Conservation (phyloP, 306 rosid species). For the Fagus crenata region DNA sequence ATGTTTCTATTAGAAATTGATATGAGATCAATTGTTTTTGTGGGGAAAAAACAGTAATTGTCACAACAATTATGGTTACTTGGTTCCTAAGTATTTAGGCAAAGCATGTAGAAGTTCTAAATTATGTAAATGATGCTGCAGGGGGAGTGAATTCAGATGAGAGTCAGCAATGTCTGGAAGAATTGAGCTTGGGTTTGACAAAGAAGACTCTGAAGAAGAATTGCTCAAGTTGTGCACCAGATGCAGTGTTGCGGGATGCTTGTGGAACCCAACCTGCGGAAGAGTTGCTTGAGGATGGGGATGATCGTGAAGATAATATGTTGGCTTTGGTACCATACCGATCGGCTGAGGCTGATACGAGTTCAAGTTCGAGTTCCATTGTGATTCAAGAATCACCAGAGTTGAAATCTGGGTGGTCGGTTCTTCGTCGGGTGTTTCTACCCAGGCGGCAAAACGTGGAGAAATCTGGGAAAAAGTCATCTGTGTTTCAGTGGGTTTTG, state of each 20-base stretch:
- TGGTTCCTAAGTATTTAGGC: constrained; percentile 1
- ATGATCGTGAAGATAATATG: constrained; percentile 33
- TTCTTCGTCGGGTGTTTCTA: constrained; percentile 58
- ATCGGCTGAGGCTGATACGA: constrained; percentile 17
- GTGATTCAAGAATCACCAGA: constrained; percentile 39
- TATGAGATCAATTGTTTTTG: background rate
- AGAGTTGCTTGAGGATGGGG: constrained; percentile 33
- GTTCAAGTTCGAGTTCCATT: constrained; percentile 33
- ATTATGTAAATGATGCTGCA: constrained; percentile 26
- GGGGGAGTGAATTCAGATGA: constrained; percentile 34
- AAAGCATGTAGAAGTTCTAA: constrained; percentile 21
- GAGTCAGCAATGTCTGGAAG: constrained; percentile 23
- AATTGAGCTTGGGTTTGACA: constrained; percentile 39
- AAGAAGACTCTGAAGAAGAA: constrained; percentile 30
- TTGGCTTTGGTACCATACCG: constrained; percentile 67
- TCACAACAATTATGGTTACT: constrained; percentile 19
- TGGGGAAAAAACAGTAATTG: constrained; percentile 26
- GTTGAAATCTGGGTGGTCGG: constrained; percentile 69
- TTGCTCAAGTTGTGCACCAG: constrained; percentile 38
- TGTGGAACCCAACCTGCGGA: constrained; percentile 30
- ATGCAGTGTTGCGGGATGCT: constrained; percentile 28
- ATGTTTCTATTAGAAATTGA: constrained; percentile 8
- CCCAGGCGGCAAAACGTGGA: constrained; percentile 41
- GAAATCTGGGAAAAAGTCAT: constrained; percentile 40
- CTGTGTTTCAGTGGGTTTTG: constrained; percentile 38